Evolutionary conservation across 306 rosid genomes (phyloP).

Genomic region (Citrullus colocynthis): DNA sequence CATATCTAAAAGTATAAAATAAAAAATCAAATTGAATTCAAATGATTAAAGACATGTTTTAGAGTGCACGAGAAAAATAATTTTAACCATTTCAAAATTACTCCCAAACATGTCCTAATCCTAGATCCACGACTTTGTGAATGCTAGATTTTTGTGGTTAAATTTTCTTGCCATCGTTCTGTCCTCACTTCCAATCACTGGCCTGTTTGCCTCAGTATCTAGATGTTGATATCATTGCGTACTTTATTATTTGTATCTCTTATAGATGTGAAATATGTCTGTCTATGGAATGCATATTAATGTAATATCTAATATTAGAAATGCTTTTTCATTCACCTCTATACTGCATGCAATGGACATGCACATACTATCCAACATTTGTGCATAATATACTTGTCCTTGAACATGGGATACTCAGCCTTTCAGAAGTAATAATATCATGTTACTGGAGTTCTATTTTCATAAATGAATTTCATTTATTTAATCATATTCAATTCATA

Average conservation of each 20-base stretch:
- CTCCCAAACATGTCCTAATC: neutral
- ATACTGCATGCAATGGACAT: neutral
- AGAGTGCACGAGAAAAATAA: too few relatives aligned
- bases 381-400: neutral
- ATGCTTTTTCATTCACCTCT: neutral
- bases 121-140: neutral
- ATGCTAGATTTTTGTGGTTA: neutral
- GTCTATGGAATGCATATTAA: neutral
- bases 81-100: too few relatives aligned
- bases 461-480: neutral
- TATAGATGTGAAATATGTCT: neutral
- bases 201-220: neutral
- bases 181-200: neutral
- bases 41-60: too few relatives aligned
- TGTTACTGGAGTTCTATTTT: neutral
- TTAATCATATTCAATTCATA: neutral
- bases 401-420: neutral
- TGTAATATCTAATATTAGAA: neutral
- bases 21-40: too few relatives aligned
- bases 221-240: neutral
- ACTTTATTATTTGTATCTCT: neutral
- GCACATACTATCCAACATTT: neutral
- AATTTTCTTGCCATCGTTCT: neutral
- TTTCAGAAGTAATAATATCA: neutral
- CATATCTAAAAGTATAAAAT: too few relatives aligned